Evolutionary conservation across 78 protist species (phyloP), one percentile per base, ranked within the genome.

Genomic region (Salpingoeca rosetta): DNA sequence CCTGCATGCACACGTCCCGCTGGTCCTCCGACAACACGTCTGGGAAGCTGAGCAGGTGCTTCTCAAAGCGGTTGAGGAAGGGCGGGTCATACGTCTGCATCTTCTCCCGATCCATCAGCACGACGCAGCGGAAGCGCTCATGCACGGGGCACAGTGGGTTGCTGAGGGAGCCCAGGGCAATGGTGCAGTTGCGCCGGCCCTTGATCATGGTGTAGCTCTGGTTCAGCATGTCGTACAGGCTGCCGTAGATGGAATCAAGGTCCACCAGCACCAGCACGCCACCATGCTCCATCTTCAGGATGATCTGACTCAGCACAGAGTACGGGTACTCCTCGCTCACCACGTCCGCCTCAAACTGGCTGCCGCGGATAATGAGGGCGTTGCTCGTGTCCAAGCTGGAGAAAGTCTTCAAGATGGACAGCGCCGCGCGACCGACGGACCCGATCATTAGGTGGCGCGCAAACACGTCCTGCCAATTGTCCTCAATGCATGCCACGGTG

Each of bases 221-320:
- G 83, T 92, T 92, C 37, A 92, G 86, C 40, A 92, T 35, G 74
- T 92, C 94, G 87, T 92, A 92, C 38, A 90, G 85, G 11, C 85
- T 38, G 43, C 85, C 91, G 90, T 87, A 88, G 36, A 92, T 0
- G 56, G 26, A 26, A 39, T 92, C 93, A 41, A 36, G 80, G 83
- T 92, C 39, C 39, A 51, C 37, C 27, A 92, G 85, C 22, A 92
- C 84, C 22, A 91, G 79, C 1, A 65, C 31, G 3, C 56, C 43
- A 0, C 93, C 93, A 28, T 0, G 11, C 2, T 81, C 94, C 91
- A 91, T 88, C 38, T 82, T 75, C 17, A 38, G 2, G 44, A 57
- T 89, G 65, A 92, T 44, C 41, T 36, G 35, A 44, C 72, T 38
- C 17, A 92, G 25, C 56, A 78, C 76, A 35, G 38, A 75, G 40